Conservation (phyloP, 148 eudicot species). For the Selenicereus undatus region DNA sequence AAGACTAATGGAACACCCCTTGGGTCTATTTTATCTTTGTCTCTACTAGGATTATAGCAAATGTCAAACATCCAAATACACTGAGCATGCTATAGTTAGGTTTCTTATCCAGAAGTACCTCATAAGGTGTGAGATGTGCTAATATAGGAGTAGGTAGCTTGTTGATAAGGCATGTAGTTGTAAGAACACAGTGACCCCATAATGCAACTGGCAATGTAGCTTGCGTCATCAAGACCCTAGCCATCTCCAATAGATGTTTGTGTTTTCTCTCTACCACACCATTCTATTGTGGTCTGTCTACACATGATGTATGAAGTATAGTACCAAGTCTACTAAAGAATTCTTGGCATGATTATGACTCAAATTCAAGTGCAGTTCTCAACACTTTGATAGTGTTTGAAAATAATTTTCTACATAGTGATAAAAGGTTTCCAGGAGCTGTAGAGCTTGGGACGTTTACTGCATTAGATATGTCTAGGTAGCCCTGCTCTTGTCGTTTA, state of each 20-base stretch:
- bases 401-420: neutral
- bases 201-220: neutral
- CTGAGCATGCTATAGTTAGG: neutral
- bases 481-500: neutral
- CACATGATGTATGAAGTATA: neutral
- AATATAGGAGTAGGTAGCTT: neutral
- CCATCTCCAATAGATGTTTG: neutral
- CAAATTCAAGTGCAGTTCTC: neutral
- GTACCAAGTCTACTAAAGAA: neutral
- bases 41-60: neutral
- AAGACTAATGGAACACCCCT: neutral
- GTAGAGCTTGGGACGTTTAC: neutral
- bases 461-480: neutral
- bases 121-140: neutral
- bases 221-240: neutral
- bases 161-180: neutral
- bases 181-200: neutral
- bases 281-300: neutral
- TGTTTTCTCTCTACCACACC: neutral
- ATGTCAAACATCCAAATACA: neutral
- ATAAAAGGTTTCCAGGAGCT: accelerated
- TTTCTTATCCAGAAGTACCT: neutral
- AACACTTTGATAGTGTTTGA: neutral
- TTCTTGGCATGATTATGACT: neutral
- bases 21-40: neutral